Evolutionary conservation across 169 alveolate genomes (phyloP).

Genomic region (Cryptosporidium felis): DNA sequence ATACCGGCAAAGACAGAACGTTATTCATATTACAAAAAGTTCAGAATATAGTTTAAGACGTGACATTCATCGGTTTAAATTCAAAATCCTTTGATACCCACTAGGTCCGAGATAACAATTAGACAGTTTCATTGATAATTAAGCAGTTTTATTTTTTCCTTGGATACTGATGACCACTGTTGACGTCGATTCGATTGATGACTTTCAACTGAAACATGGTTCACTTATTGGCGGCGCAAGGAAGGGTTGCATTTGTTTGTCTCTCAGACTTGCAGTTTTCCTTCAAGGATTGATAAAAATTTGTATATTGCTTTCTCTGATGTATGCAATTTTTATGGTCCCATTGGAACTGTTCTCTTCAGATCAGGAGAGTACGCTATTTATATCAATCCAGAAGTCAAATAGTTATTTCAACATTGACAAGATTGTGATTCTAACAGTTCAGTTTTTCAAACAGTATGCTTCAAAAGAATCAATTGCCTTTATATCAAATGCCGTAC

Average conservation of each 20-base stretch:
- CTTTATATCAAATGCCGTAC: background rate
- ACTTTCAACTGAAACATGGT: slow-evolving; percentile 60
- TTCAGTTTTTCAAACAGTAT: no score
- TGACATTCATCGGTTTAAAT: slow-evolving; percentile 1
- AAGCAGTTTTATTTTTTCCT: background rate
- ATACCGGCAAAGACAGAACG: slow-evolving; percentile 57
- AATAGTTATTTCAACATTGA: no score
- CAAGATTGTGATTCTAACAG: no score
- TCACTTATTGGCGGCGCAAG: slow-evolving; percentile 70
- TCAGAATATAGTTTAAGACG: slow-evolving; percentile 46
- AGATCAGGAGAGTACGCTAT: no score
- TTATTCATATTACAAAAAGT: background rate
- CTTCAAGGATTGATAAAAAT: slow-evolving; percentile 7
- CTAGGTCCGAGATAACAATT: background rate
- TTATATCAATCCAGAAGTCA: no score
- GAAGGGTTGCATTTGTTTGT: slow-evolving; percentile 53
- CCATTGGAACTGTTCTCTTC: background rate
- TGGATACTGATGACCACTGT: background rate
- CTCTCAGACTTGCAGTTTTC: slow-evolving; percentile 46
- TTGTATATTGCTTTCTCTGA: background rate
- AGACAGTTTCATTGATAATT: background rate
- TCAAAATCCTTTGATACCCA: background rate
- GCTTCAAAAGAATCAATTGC: background rate
- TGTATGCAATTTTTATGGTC: background rate
- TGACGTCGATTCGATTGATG: slow-evolving; percentile 60